These are phyloP conservation scores for Lathyrus oleraceus DNA, from an alignment of 306 rosid species.

Conservation along the genomic window DNA sequence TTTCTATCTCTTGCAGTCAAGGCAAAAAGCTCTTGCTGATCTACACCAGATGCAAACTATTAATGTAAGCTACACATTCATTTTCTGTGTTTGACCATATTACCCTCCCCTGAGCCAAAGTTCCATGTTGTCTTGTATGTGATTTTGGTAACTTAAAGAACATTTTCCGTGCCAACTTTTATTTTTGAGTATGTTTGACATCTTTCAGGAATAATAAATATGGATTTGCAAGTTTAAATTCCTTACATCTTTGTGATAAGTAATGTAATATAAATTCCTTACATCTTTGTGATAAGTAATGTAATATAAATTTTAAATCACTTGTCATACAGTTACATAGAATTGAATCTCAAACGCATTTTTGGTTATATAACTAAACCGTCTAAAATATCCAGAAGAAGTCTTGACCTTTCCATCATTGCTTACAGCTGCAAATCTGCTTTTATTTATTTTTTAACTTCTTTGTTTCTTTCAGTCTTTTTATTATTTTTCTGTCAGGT, in stretches of 20 bases:
- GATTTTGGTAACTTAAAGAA: conserved; percentile 16
- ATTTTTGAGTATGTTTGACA: conserved; percentile 8
- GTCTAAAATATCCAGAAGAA: background rate
- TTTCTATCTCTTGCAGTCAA: conserved; percentile 60
- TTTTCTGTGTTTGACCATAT: conserved; percentile 4
- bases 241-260: background rate
- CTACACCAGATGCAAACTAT: conserved; percentile 90
- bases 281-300: background rate
- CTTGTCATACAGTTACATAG: background rate
- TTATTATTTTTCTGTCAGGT: background rate
- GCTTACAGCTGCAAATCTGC: background rate
- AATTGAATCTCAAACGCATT: background rate
- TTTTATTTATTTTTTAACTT: background rate
- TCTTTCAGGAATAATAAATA: conserved; percentile 15
- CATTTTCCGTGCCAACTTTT: background rate
- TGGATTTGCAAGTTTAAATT: background rate
- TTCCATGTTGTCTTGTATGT: conserved; percentile 1
- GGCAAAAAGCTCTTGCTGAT: conserved; percentile 93
- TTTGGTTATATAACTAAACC: conserved; percentile 2
- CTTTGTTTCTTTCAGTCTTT: background rate
- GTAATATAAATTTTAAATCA: background rate
- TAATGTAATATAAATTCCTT: background rate
- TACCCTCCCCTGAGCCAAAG: background rate
- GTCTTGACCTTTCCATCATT: background rate
- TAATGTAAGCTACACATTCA: conserved; percentile 55